Base-by-base conservation (phyloP, 306 rosid genomes). In the Cucumis cinereus region DNA sequence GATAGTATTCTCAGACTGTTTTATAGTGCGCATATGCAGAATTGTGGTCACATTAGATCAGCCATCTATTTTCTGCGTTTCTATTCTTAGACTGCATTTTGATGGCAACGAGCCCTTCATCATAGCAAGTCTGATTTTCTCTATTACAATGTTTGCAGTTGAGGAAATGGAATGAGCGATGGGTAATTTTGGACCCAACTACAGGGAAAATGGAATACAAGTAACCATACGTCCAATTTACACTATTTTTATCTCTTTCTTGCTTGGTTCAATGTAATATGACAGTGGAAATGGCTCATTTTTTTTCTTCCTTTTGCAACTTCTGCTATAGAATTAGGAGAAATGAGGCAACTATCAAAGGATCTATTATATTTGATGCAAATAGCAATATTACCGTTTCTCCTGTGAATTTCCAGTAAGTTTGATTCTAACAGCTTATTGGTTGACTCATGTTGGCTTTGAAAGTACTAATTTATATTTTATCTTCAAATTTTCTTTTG, bases 141-240 rank as follows among this genome's bases (percentile, higher is more conserved):
- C 70, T 59, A 3, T 76, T 79, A 50, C 47, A 23, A 50, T 43
- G 38, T 60, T 75, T 77, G 47, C 87, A 95, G 99, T 86, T 92
- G 76, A 83, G 93, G 75, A 95, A 95, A 84, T 95, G 98, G 98
- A 95, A 95, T 52, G 97, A 95, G 86, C 92, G 99, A 61, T 95
- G 98, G 99, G 88, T 90, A 72, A 87, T 86, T 57, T 86, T 95
- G 85, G 99, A 95, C 81, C 96, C 98, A 24, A 87, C 99, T 0
- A 90, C 98, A 2, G 98, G 99, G 69, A 89, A 83, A 89, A 95
- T 95, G 99, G 99, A 95, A 74, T 95, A 95, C 91, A 95, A 95
- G 99, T 95, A 85, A 61, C 89, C 79, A 41, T 66, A 74, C 87
- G 73, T n/a, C 35, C 64, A 73, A 78, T 22, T 8, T 72, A 47